phyloP scores from a whole-genome alignment of 2,329 filamentous ascomycete genomes.

The Cladosporium halotolerans region DNA sequence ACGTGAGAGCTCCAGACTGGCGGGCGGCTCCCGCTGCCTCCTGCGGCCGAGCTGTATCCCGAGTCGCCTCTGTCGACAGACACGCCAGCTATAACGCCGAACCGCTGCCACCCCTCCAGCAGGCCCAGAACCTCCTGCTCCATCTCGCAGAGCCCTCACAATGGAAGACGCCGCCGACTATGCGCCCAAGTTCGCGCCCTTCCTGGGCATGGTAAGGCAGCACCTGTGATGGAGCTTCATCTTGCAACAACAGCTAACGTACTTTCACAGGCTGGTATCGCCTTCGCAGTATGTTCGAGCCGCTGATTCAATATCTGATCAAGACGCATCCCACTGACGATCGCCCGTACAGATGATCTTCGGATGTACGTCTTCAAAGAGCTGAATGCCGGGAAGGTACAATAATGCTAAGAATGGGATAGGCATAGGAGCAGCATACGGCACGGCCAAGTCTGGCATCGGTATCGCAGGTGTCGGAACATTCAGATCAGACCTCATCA shows the following conservation, averaged over 20 bases:
- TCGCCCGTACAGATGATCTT: slow-evolving; percentile 59
- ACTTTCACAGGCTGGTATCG: slow-evolving; percentile 62
- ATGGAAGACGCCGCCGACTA: slow-evolving; percentile 3
- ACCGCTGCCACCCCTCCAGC: too few species aligned
- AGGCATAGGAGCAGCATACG: slow-evolving; percentile 73
- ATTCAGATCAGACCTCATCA: slow-evolving; percentile 79
- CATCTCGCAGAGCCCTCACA: neutral
- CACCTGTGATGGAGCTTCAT: neutral
- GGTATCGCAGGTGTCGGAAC: slow-evolving; percentile 81
- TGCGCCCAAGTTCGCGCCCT: slow-evolving; percentile 76
- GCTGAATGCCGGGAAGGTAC: slow-evolving; percentile 17
- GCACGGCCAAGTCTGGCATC: slow-evolving; percentile 82
- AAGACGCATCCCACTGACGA: slow-evolving; percentile 4
- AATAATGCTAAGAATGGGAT: slow-evolving; percentile 24
- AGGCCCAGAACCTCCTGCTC: neutral
- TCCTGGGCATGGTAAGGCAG: slow-evolving; percentile 72
- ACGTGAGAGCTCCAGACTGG: too few species aligned
- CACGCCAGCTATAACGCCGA: too few species aligned
- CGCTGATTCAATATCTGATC: neutral
- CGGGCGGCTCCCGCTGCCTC: too few species aligned
- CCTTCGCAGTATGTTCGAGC: slow-evolving; percentile 50
- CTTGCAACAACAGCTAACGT: slow-evolving; percentile 30
- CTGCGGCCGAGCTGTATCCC: neutral
- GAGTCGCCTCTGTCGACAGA: too few species aligned
- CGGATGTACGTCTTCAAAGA: slow-evolving; percentile 55